Conservation (phyloP, 1,284 basidiomycete species). For the Microbotryomycetes sp. region DNA sequence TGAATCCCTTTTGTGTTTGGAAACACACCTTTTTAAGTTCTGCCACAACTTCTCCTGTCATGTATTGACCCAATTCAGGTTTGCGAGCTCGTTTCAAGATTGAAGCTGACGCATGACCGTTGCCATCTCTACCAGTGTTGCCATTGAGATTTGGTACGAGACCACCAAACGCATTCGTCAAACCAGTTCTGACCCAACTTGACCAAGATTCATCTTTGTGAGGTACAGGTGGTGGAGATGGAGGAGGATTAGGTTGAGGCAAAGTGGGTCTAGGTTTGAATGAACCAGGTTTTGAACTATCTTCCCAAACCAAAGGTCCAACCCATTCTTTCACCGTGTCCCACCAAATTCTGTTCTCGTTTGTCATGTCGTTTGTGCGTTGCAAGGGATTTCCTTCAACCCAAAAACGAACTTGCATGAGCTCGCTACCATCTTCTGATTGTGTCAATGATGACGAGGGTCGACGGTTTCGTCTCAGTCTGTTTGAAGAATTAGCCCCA, state of each 20-base stretch:
- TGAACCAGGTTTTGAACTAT: conserved; percentile 13
- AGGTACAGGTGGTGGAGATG: conserved; percentile 1
- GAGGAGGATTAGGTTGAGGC: not conserved
- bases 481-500: conserved; percentile 14
- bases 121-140: no score
- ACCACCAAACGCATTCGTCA: conserved; percentile 10
- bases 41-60: conserved; percentile 27
- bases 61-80: conserved; percentile 24
- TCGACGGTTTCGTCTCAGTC: conserved; percentile 22
- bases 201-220: conserved; percentile 6
- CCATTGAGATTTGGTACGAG: conserved; percentile 1
- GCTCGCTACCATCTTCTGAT: conserved; percentile 24
- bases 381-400: conserved; percentile 13
- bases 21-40: conserved; percentile 26
- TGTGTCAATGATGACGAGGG: conserved; percentile 11
- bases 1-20: no score
- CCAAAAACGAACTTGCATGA: conserved; percentile 26
- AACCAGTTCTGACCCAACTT: conserved; percentile 1
- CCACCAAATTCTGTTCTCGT: conserved; percentile 11
- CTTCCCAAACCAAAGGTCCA: conserved; percentile 26
- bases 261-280: conserved; percentile 9
- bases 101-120: not conserved
- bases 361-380: not conserved
- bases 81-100: conserved; percentile 27
- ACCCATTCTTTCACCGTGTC: conserved; percentile 27